phyloP scores from a whole-genome alignment of 768 basidiomycete genomes.

The Calocybe indica region DNA sequence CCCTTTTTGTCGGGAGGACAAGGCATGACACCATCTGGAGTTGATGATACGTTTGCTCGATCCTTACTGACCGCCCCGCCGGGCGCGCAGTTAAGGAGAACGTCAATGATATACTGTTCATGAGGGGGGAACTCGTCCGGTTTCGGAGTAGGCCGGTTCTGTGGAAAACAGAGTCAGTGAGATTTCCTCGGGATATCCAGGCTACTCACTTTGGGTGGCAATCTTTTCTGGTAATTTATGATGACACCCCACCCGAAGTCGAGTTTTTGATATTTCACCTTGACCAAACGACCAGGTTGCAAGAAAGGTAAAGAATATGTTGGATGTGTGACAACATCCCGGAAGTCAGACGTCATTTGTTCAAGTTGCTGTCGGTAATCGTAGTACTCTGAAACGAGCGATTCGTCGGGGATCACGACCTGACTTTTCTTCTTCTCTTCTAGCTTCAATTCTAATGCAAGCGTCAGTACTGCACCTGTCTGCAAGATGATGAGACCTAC shows the following conservation, averaged over 20 bases:
- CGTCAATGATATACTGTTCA: constrained; percentile 90
- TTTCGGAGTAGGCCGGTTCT: constrained; percentile 65
- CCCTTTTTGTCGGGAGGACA: constrained; percentile 71
- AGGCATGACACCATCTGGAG: constrained; percentile 70
- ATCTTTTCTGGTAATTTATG: constrained; percentile 85
- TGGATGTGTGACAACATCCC: constrained; percentile 91
- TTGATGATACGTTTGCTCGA: constrained; percentile 44
- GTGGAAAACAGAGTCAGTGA: neutral
- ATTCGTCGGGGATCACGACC: constrained; percentile 80
- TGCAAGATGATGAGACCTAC: constrained; percentile 34
- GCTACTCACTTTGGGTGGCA: constrained; percentile 63
- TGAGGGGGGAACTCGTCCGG: constrained; percentile 74
- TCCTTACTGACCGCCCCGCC: constrained; percentile 59
- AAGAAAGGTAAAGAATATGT: constrained; percentile 93
- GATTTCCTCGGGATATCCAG: neutral
- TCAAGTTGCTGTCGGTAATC: constrained; percentile 91
- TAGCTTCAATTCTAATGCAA: constrained; percentile 54
- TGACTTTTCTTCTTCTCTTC: constrained; percentile 63
- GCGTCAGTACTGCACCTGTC: constrained; percentile 1
- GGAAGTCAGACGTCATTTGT: constrained; percentile 82
- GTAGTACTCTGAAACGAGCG: constrained; percentile 83
- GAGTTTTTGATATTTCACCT: constrained; percentile 76
- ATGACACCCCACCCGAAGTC: constrained; percentile 98
- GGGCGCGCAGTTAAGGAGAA: constrained; percentile 74
- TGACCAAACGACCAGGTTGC: constrained; percentile 87